Evolutionary conservation across 345 rosid species (phyloP), one percentile per base, ranked within the genome.

Genomic region (Rhodamnia rubescens): DNA sequence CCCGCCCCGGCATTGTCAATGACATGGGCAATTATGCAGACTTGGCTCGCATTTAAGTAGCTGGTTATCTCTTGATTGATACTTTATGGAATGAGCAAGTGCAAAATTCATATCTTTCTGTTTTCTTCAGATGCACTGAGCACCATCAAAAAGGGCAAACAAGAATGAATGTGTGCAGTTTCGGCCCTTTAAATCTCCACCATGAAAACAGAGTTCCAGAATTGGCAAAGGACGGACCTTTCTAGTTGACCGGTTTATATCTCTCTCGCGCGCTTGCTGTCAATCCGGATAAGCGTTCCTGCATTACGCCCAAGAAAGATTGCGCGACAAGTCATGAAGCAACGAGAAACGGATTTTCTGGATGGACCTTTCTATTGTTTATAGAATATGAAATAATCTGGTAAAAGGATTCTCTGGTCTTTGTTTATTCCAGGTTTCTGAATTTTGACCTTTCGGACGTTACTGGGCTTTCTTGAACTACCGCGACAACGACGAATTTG

Each of bases 301-400:
- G 80, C 80, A 36, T 69, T 57, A 47, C 22, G 47, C 80, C 80
- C 78, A 16, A 69, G 89, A 89, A 88, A 88, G 83, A 85, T 80
- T 83, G 84, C 85, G 85, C 85, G 85, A 87, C 89, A 56, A 47
- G 81, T 84, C 36, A n/a, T 85, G 75, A 85, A 7, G 52, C 61
- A 50, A 53, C 89, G 85, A 87, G 88, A 94, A 90, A 81, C 57
- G n/a, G n/a, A n/a, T n/a, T n/a, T n/a, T n/a, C n/a, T n/a, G n/a
- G n/a, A n/a, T n/a, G n/a, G n/a, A n/a, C n/a, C n/a, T n/a, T n/a
- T n/a, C n/a, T n/a, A n/a, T n/a, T n/a, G n/a, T n/a, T n/a, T n/a
- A n/a, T n/a, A n/a, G n/a, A n/a, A n/a, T n/a, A n/a, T n/a, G n/a
- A n/a, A n/a, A n/a, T n/a, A n/a, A n/a, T n/a, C n/a, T n/a, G n/a